These are phyloP conservation scores for Daldinia eschscholtzii DNA, from an alignment of 2,329 filamentous ascomycete genomes.

Conservation along the genomic window DNA sequence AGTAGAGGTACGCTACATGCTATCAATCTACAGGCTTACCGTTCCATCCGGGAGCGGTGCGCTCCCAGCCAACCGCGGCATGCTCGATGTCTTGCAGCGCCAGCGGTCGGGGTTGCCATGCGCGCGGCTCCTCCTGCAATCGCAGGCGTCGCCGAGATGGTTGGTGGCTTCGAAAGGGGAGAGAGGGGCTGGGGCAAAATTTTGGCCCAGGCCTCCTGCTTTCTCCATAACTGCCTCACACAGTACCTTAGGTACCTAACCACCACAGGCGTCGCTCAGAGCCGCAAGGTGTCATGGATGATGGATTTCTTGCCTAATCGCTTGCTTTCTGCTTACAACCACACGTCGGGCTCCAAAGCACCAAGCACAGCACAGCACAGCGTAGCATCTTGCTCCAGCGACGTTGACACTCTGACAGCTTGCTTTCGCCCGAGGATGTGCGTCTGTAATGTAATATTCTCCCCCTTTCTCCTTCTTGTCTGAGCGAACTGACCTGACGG, in stretches of 20 bases:
- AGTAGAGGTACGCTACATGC: no score
- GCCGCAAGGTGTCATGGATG: constrained; percentile 26
- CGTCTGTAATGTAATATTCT: neutral
- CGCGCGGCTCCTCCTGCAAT: constrained; percentile 37
- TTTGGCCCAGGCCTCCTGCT: constrained; percentile 1
- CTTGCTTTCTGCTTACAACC: constrained; percentile 14
- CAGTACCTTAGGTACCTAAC: neutral
- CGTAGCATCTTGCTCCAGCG: constrained; percentile 15
- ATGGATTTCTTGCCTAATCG: constrained; percentile 6
- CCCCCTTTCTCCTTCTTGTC: neutral
- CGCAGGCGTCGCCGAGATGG: constrained; percentile 28
- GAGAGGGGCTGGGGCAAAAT: constrained; percentile 5
- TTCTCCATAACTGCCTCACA: neutral
- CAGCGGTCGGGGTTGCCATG: constrained; percentile 28
- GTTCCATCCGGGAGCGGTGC: constrained; percentile 31
- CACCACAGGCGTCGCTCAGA: constrained; percentile 15
- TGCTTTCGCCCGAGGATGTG: constrained; percentile 24
- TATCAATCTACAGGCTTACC: constrained; percentile 4
- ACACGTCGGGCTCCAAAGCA: constrained; percentile 33
- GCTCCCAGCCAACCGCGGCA: constrained; percentile 34
- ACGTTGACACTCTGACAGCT: constrained; percentile 23
- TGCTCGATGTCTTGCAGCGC: constrained; percentile 42
- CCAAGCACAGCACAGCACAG: neutral
- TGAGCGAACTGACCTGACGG: neutral
- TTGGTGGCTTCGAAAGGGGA: neutral